Percentiles rank a stretch among this genome's conserved stretches.
phyloP scores from a whole-genome alignment of 495 filamentous ascomycete species.

The Penicillium desertorum region DNA sequence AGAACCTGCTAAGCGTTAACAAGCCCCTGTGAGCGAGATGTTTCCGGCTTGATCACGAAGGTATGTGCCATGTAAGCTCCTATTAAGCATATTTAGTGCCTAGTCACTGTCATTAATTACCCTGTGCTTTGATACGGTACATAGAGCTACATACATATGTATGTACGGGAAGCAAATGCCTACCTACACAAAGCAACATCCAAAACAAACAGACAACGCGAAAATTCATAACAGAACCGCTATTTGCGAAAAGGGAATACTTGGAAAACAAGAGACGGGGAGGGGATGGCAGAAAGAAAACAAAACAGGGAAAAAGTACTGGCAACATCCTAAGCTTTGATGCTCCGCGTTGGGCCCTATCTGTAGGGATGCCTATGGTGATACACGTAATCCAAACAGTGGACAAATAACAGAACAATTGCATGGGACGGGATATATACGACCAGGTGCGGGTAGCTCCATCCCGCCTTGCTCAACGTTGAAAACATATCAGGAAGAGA shows the following conservation, averaged over 20 bases:
- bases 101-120: too few species aligned
- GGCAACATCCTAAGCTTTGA: constrained; percentile 10
- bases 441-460: constrained; percentile 1
- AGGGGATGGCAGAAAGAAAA: constrained; percentile 12
- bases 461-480: neutral
- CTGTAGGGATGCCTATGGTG: neutral
- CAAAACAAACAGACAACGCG: constrained; percentile 1
- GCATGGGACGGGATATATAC: constrained; percentile 13
- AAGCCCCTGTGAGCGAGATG: too few species aligned
- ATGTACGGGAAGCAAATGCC: constrained; percentile 21
- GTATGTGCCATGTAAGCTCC: too few species aligned
- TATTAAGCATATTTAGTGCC: too few species aligned
- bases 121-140: too few species aligned
- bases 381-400: neutral
- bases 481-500: constrained; percentile 28
- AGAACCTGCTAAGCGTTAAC: too few species aligned
- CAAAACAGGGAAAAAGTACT: constrained; percentile 13
- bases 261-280: constrained; percentile 19
- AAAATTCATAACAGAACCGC: constrained; percentile 19
- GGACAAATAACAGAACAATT: constrained; percentile 1
- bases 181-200: constrained; percentile 23
- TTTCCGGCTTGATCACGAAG: too few species aligned
- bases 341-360: neutral
- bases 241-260: constrained; percentile 29
- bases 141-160: constrained; percentile 4